Base-by-base conservation (phyloP, 306 rosid species). In the Arachis stenosperma region DNA sequence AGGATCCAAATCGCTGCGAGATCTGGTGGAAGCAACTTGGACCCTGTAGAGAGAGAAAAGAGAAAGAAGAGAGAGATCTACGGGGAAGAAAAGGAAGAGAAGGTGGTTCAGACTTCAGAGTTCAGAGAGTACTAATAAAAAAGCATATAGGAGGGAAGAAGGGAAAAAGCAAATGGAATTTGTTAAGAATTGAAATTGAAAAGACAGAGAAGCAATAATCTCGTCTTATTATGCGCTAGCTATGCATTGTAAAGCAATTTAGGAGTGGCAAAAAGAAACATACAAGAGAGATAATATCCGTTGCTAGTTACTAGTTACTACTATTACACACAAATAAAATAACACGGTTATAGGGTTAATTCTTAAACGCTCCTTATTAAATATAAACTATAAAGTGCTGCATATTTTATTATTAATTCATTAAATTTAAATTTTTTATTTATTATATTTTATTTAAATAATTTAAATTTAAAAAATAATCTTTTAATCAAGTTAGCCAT, bases 1-100 rank as follows among this genome's bases (percentile, higher is more conserved):
- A 48, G 54, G 79, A 82, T 81, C 86, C 82, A 77, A 88, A 82
- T 70, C 80, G 74, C 77, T 33, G 70, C 82, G 70, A 88, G 98
- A 89, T 93, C 97, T 88, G 81, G 37, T 33, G 37, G 61, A 66
- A 73, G 81, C 83, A 77, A 80, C 71, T 78, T 82, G 76, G 84
- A 83, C 82, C 78, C 86, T 62, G 9, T 22, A 78, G 61, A 9
- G 54, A 50, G 64, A 60, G 66, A 42, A 65, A 50, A 73, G 50
- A 29, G 53, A 63, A 22, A 59, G 9, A 4, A 33, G 73, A 2
- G 81, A 78, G 70, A 69, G 83, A 79, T 79, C 87, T 81, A 70
- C 42, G 63, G 72, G 65, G 51, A 61, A 69, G 62, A 60, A 52
- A 63, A 33, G 3, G 51, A 65, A 57, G 52, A 42, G 37, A 65